Evolutionary conservation across 345 rosid genomes (phyloP).

Genomic region (Lepidium africanum): DNA sequence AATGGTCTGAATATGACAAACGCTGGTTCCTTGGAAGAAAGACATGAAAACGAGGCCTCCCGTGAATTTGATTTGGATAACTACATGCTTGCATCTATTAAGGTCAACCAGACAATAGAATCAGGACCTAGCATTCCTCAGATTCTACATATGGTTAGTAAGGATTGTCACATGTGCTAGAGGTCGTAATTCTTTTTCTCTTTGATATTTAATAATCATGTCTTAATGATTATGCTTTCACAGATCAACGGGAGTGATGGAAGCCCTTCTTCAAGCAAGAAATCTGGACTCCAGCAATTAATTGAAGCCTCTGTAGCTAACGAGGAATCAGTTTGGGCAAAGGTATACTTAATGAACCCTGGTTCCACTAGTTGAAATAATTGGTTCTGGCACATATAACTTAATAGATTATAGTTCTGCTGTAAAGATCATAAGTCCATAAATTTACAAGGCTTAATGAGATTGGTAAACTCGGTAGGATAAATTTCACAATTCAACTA

Average conservation of each 20-base stretch:
- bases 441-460: background rate
- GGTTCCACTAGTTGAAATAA: background rate
- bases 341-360: conserved; percentile 37
- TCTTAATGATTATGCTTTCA: conserved; percentile 5
- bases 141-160: conserved; percentile 81
- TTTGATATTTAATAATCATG: background rate
- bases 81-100: conserved; percentile 43
- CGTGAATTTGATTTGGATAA: conserved; percentile 41
- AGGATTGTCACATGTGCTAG: conserved; percentile 11
- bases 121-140: conserved; percentile 93
- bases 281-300: conserved; percentile 73
- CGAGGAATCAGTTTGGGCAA: conserved; percentile 70
- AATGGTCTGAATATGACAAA: conserved; percentile 40
- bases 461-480: conserved; percentile 7
- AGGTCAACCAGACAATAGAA: conserved; percentile 46
- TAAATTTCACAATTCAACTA: background rate
- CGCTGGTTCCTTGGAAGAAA: conserved; percentile 36
- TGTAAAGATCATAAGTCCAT: background rate
- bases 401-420: background rate
- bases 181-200: background rate
- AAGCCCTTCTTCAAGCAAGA: conserved; percentile 51
- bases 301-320: conserved; percentile 67
- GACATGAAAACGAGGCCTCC: conserved; percentile 34
- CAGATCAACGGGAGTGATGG: conserved; percentile 74
- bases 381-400: background rate